Conservation (phyloP, 768 basidiomycete species). For the Kwoniella mangroviensis region DNA sequence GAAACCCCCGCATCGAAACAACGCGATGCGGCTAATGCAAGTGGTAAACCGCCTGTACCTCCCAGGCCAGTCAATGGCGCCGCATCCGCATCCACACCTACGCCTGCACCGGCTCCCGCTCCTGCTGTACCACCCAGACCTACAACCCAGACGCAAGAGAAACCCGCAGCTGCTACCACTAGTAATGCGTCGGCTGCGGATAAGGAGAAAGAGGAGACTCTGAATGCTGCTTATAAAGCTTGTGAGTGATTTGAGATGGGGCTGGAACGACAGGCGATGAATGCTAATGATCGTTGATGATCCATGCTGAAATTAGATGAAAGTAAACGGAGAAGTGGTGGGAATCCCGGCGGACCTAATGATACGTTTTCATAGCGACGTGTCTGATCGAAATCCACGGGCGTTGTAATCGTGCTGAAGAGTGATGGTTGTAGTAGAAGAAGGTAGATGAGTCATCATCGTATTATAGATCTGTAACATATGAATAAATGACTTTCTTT, state of each 20-base stretch:
- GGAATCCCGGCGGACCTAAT: conserved; percentile 11
- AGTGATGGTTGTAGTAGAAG: neutral
- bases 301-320: conserved; percentile 9
- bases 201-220: conserved; percentile 26
- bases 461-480: no score
- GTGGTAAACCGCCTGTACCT: conserved; percentile 7
- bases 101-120: conserved; percentile 11
- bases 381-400: neutral
- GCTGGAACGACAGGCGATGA: neutral
- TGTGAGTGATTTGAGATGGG: conserved; percentile 11
- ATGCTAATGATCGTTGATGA: neutral
- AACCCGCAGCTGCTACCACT: neutral
- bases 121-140: conserved; percentile 31
- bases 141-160: conserved; percentile 18
- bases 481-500: no score
- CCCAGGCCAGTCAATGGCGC: conserved; percentile 1
- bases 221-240: conserved; percentile 31
- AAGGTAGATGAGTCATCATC: no score
- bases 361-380: neutral
- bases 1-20: conserved; percentile 54
- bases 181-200: neutral
- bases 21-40: conserved; percentile 37
- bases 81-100: neutral
- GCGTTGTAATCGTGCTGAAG: no score
- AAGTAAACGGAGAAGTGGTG: conserved; percentile 21